Base-by-base conservation (phyloP, 2,329 filamentous ascomycete species). In the Pseudonectria foliicola region DNA sequence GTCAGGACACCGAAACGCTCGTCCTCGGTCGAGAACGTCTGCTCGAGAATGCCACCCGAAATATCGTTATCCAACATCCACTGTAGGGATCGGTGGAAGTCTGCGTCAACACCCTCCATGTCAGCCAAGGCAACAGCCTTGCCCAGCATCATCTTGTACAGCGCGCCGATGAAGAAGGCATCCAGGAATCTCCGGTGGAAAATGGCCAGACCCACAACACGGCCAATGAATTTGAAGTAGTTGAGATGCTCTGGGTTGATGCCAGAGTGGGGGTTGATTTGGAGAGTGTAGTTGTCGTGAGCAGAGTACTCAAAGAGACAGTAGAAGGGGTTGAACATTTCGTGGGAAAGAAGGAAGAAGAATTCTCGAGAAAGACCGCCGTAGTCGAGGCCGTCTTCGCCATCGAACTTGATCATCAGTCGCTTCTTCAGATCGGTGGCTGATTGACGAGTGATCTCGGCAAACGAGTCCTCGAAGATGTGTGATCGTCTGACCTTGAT, bases 251-350 rank as follows among this genome's bases (percentile, higher is more conserved):
- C 92, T 1, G 92, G 92, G 64, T 98, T 98, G 66, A 98, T 96
- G 46, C 92, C 92, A 13, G 92, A 98, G 63, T 98, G 92, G 29
- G 92, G 92, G 68, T 98, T 98, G 70, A 98, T 98, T 66, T 98
- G 92, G 36, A 98, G 82, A 21, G 92, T 98, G 68, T 98, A 98
- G 68, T 98, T 98, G 77, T 98, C 92, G 70, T 98, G 92, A 26
- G 92, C 92, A 16, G 92, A 96, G 64, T 98, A 98, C 67, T 98
- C 92, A 70, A 98, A 98, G 35, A 98, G 73, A 61, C 92, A 98
- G 70, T 98, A 98, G 68, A 98, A 98, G 23, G 92, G 92, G 63
- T 98, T 98, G 70, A 98, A 98, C 92, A 98, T 98, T 70, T 98
- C 92, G 66, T 98, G 92, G 12, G 90, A 96, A 36, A 98, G 77